Base-by-base conservation (phyloP, 2,329 filamentous ascomycete species). In the Pseudocercospora vitis region DNA sequence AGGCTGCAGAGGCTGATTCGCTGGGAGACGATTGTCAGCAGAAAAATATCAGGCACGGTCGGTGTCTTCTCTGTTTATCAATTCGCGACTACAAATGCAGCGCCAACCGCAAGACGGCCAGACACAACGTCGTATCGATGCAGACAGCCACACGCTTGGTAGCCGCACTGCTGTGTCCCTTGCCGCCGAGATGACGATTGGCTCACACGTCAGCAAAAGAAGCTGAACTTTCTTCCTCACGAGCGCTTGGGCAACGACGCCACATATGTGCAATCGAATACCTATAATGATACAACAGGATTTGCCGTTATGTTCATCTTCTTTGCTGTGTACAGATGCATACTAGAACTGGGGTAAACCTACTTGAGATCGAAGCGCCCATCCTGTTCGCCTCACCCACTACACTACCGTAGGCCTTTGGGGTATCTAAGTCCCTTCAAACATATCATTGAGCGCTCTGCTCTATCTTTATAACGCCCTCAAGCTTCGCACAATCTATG, bases 361-460 rank as follows among this genome's bases (percentile, higher is more conserved):
- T 19, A 18, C 33, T 37, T 19, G 6, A 6, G 33, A 16, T 24
- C 37, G 12, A 42, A 12, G 18, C 19, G n/a, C n/a, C n/a, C n/a
- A n/a, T n/a, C n/a, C n/a, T n/a, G n/a, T n/a, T n/a, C n/a, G n/a
- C n/a, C n/a, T n/a, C n/a, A n/a, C n/a, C n/a, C n/a, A n/a, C n/a
- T n/a, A n/a, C n/a, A n/a, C n/a, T n/a, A n/a, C n/a, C n/a, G n/a
- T n/a, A n/a, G n/a, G n/a, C 9, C 12, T n/a, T 26, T 29, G 11
- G 40, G 24, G 40, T 45, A 29, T 45, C 16, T n/a, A 26, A 45
- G 21, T 45, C 40, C 40, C n/a, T n/a, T n/a, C n/a, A n/a, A n/a
- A n/a, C n/a, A n/a, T n/a, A n/a, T n/a, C n/a, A n/a, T n/a, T n/a
- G 14, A 26, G 7, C 23, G 21, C 23, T 45, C 23, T 42, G 12